These are phyloP conservation scores for Suillus spraguei DNA, from an alignment of 768 basidiomycete genomes.

Conservation along the genomic window DNA sequence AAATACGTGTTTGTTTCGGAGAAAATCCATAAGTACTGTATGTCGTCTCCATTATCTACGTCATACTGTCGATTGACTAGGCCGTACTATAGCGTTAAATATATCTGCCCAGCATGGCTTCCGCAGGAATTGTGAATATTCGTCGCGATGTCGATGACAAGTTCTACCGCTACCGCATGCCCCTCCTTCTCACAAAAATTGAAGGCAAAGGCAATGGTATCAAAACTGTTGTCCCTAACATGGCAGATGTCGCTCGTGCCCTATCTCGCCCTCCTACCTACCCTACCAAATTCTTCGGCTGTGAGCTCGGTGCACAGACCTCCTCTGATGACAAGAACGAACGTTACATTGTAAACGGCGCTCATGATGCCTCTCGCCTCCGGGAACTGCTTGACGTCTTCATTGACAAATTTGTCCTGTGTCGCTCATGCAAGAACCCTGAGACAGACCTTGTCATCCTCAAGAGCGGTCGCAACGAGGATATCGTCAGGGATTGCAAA, in stretches of 20 bases:
- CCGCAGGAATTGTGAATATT: constrained; percentile 82
- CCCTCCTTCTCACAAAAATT: constrained; percentile 90
- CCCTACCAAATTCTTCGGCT: constrained; percentile 99
- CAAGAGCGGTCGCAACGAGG: constrained; percentile 77
- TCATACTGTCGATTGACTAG: constrained; percentile 8
- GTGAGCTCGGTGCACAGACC: constrained; percentile 97
- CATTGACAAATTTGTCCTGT: constrained; percentile 98
- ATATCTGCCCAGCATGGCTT: constrained; percentile 76
- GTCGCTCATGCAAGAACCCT: constrained; percentile 97
- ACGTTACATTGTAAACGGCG: constrained; percentile 98
- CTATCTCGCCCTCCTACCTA: constrained; percentile 94
- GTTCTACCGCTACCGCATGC: constrained; percentile 98
- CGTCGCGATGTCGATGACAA: constrained; percentile 97
- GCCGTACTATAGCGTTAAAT: constrained; percentile 55
- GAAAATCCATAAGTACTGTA: constrained; percentile 56
- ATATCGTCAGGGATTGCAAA: constrained; percentile 96
- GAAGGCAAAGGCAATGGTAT: constrained; percentile 99
- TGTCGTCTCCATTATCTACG: constrained; percentile 18
- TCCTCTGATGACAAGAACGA: constrained; percentile 96
- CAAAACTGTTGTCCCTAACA: constrained; percentile 98
- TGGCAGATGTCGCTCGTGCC: constrained; percentile 96
- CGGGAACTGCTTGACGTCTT: constrained; percentile 95
- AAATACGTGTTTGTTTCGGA: constrained; percentile 56
- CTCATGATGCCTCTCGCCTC: constrained; percentile 87
- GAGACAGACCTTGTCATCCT: constrained; percentile 95